phyloP scores from a whole-genome alignment of 768 basidiomycete genomes.

The Rossbeevera mucosa region DNA sequence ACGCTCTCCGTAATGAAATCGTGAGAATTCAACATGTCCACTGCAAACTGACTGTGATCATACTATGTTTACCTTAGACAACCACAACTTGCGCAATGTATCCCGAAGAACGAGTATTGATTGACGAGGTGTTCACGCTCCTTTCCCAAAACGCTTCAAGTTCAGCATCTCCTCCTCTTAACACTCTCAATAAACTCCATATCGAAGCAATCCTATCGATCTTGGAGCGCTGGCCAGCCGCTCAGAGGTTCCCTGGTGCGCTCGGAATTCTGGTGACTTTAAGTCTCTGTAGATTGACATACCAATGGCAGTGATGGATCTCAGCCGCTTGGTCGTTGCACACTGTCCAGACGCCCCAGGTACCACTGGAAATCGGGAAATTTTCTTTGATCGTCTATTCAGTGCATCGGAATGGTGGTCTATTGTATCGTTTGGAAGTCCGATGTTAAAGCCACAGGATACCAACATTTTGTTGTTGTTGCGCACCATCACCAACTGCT shows the following conservation, averaged over 20 bases:
- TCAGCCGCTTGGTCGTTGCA: slow-evolving; percentile 70
- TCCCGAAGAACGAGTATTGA: slow-evolving; percentile 50
- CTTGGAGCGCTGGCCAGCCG: slow-evolving; percentile 68
- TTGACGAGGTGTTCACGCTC: slow-evolving; percentile 63
- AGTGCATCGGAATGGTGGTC: slow-evolving; percentile 60
- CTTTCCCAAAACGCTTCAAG: slow-evolving; percentile 47
- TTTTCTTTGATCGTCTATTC: slow-evolving; percentile 61
- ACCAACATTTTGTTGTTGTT: slow-evolving; percentile 81
- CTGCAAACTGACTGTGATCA: not conserved
- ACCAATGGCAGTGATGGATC: slow-evolving; percentile 66
- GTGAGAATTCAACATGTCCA: slow-evolving; percentile 38
- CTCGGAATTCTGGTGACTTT: not conserved
- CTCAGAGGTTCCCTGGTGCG: slow-evolving; percentile 69
- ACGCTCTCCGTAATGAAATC: slow-evolving; percentile 60
- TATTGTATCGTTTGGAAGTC: slow-evolving; percentile 44
- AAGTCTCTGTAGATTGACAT: not conserved
- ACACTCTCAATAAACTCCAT: slow-evolving; percentile 44
- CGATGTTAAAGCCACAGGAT: slow-evolving; percentile 67
- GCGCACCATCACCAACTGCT: slow-evolving; percentile 74
- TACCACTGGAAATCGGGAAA: slow-evolving; percentile 38
- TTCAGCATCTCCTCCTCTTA: slow-evolving; percentile 22
- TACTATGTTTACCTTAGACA: slow-evolving; percentile 40
- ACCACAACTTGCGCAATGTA: slow-evolving; percentile 68
- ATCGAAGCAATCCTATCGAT: slow-evolving; percentile 59
- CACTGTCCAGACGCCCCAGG: slow-evolving; percentile 54